Evolutionary conservation across 1,139 yeast genomes (phyloP).

Genomic region (Insectozyma bohioensis): DNA sequence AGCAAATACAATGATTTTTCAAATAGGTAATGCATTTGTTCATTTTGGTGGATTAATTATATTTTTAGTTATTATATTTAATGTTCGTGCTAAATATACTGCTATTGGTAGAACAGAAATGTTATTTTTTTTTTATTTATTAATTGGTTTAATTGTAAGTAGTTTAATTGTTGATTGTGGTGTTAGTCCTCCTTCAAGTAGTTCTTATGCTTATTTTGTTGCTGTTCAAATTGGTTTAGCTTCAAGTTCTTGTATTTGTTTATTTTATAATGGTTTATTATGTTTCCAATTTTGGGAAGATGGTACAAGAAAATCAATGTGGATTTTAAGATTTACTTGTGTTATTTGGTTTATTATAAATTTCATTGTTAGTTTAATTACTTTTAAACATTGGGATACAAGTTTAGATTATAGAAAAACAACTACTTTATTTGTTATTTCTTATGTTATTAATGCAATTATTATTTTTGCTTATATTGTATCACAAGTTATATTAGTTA

Average conservation of each 20-base stretch:
- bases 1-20: constrained; percentile 89
- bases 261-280: constrained; percentile 72
- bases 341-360: constrained; percentile 57
- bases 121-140: constrained; percentile 66
- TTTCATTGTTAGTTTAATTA: constrained; percentile 65
- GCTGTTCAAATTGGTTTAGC: constrained; percentile 75
- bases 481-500: constrained; percentile 70
- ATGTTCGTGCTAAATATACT: constrained; percentile 80
- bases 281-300: constrained; percentile 95
- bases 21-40: constrained; percentile 85
- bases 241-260: constrained; percentile 66
- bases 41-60: constrained; percentile 73
- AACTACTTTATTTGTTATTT: constrained; percentile 62
- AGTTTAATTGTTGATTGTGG: constrained; percentile 87
- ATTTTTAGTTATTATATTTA: constrained; percentile 69
- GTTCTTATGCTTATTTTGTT: constrained; percentile 77
- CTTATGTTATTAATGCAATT: constrained; percentile 69
- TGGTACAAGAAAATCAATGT: constrained; percentile 69
- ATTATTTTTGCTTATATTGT: constrained; percentile 61
- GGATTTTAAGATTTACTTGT: constrained; percentile 51
- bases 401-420: constrained; percentile 48
- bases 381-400: constrained; percentile 70
- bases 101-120: constrained; percentile 92
- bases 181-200: constrained; percentile 82
- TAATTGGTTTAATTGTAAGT: constrained; percentile 56